A percentile compares a stretch with the other conserved stretches of the same genome.
These are phyloP conservation scores for Entomortierella lignicola DNA, from an alignment of 192 early-diverging fungal species.

Conservation along the genomic window DNA sequence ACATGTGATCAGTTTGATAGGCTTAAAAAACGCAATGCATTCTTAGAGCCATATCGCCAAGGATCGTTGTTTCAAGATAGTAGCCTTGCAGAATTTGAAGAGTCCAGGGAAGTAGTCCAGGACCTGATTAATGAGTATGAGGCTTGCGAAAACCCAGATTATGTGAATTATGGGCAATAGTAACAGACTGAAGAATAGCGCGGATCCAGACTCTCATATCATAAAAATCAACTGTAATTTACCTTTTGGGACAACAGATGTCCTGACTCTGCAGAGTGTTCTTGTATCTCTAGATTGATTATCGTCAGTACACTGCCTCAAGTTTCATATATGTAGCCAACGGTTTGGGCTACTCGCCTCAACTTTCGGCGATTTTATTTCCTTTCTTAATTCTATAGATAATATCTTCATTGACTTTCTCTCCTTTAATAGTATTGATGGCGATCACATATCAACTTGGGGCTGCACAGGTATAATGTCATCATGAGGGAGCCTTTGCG, in stretches of 20 bases:
- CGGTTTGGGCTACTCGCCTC: too few species aligned
- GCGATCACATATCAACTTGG: neutral
- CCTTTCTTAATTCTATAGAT: too few species aligned
- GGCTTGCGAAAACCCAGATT: slow-evolving; percentile 92
- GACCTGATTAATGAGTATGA: slow-evolving; percentile 96
- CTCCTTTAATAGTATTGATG: neutral
- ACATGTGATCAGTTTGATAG: slow-evolving; percentile 94
- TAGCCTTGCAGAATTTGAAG: slow-evolving; percentile 92
- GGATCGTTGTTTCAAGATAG: slow-evolving; percentile 85
- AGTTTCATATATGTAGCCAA: too few species aligned
- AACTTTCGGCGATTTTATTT: too few species aligned
- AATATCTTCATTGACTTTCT: too few species aligned
- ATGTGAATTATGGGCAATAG: slow-evolving; percentile 70
- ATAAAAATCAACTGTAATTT: neutral
- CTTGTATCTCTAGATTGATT: too few species aligned
- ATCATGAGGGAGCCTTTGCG: slow-evolving; percentile 12
- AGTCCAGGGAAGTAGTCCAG: slow-evolving; percentile 85
- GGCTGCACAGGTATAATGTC: neutral
- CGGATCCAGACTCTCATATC: neutral
- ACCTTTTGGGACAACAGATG: neutral
- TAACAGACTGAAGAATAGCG: neutral
- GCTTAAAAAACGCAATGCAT: slow-evolving; percentile 94
- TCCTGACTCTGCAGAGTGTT: too few species aligned
- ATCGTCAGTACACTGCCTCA: too few species aligned
- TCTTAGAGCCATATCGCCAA: slow-evolving; percentile 93